phyloP scores from a whole-genome alignment of 2,329 filamentous ascomycete genomes.

The Scleromitrula shiraiana region DNA sequence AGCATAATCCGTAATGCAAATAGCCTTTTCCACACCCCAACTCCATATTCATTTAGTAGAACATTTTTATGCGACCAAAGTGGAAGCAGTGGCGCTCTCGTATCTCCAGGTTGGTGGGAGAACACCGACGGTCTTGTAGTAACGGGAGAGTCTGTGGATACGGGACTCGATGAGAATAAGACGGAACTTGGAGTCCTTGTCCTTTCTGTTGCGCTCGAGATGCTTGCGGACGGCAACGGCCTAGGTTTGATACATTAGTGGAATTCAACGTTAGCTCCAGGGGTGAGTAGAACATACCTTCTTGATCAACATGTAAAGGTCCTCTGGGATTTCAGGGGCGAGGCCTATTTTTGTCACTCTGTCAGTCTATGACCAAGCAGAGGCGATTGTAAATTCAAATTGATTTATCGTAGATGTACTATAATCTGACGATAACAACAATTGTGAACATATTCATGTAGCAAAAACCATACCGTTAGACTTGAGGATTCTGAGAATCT shows the following conservation, averaged over 20 bases:
- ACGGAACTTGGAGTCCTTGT: slow-evolving; percentile 99
- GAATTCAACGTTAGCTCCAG: background rate
- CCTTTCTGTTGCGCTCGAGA: slow-evolving; percentile 99
- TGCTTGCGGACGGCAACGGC: slow-evolving; percentile 99
- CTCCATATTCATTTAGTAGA: slow-evolving; percentile 19
- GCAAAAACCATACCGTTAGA: slow-evolving; percentile 70
- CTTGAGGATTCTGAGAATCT: slow-evolving; percentile 99
- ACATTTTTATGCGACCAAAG: slow-evolving; percentile 67
- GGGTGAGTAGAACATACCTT: slow-evolving; percentile 56
- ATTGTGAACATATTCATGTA: slow-evolving; percentile 14
- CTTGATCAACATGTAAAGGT: slow-evolving; percentile 99
- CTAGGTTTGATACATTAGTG: slow-evolving; percentile 32
- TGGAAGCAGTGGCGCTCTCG: slow-evolving; percentile 94
- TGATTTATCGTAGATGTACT: slow-evolving; percentile 17
- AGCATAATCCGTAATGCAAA: slow-evolving; percentile 14
- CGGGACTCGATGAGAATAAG: slow-evolving; percentile 99
- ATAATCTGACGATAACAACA: slow-evolving; percentile 29
- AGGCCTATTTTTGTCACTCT: slow-evolving; percentile 81
- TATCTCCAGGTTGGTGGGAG: slow-evolving; percentile 95
- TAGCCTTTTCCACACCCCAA: slow-evolving; percentile 22
- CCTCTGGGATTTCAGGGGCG: slow-evolving; percentile 96
- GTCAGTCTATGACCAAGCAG: slow-evolving; percentile 88
- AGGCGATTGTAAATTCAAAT: slow-evolving; percentile 47
- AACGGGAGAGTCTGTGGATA: slow-evolving; percentile 98
- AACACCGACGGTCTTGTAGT: slow-evolving; percentile 95